Evolutionary conservation across 257 asterid genomes (phyloP).

Genomic region (Nicotiana benthamiana): DNA sequence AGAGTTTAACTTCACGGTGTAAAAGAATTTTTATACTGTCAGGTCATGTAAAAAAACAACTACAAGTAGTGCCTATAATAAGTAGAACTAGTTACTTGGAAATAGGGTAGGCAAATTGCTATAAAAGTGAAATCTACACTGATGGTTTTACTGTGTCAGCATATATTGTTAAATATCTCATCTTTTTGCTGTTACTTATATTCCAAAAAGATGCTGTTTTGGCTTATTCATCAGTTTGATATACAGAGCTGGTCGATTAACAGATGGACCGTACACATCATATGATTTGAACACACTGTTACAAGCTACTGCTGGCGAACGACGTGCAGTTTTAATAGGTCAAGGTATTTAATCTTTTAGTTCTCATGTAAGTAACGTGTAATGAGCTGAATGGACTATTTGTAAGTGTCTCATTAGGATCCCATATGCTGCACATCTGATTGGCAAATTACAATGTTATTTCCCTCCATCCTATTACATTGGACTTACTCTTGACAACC

Average conservation of each 20-base stretch:
- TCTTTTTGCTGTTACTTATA: neutral
- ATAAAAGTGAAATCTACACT: neutral
- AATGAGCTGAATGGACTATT: neutral
- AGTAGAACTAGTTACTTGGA: neutral
- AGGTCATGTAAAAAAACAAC: neutral
- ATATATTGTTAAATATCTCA: neutral
- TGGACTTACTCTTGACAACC: neutral
- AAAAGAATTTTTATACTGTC: neutral
- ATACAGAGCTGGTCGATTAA: conserved; percentile 78
- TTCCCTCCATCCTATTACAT: neutral
- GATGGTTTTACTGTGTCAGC: neutral
- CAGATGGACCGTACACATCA: conserved; percentile 97
- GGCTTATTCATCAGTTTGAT: neutral
- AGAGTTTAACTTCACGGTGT: neutral
- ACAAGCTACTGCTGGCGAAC: conserved; percentile 97
- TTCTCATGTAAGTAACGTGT: neutral
- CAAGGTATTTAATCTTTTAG: conserved; percentile 48
- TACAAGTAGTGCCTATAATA: neutral
- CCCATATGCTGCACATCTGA: neutral
- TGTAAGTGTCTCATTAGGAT: neutral
- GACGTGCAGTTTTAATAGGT: conserved; percentile 80
- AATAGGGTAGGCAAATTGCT: neutral
- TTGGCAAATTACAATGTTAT: neutral
- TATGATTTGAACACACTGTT: conserved; percentile 86
- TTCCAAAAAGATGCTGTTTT: neutral